phyloP scores from a whole-genome alignment of 73 alveolate species.

The Paramecium biaurelia region DNA sequence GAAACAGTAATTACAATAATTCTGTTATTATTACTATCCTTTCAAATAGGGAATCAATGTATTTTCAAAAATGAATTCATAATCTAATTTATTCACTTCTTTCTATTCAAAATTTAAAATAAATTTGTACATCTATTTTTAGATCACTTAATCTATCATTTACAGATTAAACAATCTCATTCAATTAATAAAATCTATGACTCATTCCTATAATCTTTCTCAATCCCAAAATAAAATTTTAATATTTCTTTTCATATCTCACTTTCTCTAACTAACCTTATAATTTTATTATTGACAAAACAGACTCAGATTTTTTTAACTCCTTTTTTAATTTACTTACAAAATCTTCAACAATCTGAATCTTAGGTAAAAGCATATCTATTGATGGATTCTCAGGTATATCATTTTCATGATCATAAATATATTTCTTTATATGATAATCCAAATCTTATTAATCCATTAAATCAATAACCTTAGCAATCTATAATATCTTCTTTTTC shows the following conservation, averaged over 20 bases:
- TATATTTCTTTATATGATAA: not conserved
- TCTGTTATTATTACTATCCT: not conserved
- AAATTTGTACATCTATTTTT: constrained; percentile 17
- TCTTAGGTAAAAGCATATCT: not conserved
- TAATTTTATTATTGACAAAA: constrained; percentile 7
- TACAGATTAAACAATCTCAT: not conserved
- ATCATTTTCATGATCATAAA: not conserved
- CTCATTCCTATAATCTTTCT: constrained; percentile 10
- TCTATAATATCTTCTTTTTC: not conserved
- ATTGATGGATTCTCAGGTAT: not conserved
- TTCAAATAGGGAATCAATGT: not conserved
- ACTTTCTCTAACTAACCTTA: not conserved
- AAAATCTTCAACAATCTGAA: not conserved
- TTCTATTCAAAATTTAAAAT: not conserved
- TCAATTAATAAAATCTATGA: constrained; percentile 10
- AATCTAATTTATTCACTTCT: not conserved
- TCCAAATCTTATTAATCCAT: not conserved
- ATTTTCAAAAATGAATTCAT: constrained; percentile 11
- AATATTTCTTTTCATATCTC: constrained; percentile 17
- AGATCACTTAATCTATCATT: constrained; percentile 4
- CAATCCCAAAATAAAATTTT: not conserved
- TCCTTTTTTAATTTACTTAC: constrained; percentile 32
- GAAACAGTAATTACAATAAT: constrained; percentile 33
- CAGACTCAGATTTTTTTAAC: not conserved
- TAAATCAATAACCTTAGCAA: not conserved